phyloP scores from a whole-genome alignment of 371 early-diverging fungal species.

The Syncephalis plumigaleata region DNA sequence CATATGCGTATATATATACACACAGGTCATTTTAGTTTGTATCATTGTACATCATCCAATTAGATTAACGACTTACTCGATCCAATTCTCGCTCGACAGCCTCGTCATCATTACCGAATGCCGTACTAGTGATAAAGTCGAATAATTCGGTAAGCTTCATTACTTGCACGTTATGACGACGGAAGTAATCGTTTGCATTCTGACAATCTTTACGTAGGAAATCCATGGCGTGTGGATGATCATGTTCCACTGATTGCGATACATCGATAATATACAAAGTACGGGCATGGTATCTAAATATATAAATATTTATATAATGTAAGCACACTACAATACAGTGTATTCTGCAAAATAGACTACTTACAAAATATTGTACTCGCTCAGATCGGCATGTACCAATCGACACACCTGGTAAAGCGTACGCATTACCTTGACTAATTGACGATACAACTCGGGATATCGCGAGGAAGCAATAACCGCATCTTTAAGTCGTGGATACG shows the following conservation, averaged over 20 bases:
- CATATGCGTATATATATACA: too few relatives aligned
- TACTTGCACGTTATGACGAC: slow-evolving; percentile 56
- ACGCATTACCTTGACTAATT: slow-evolving; percentile 79
- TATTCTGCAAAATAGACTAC: slow-evolving; percentile 5
- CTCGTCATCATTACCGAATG: slow-evolving; percentile 34
- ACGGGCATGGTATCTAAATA: slow-evolving; percentile 51
- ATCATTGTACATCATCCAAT: too few relatives aligned
- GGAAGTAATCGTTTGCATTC: slow-evolving; percentile 94
- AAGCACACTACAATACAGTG: not conserved
- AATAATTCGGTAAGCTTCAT: slow-evolving; percentile 79
- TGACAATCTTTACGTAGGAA: slow-evolving; percentile 93
- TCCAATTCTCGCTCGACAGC: slow-evolving; percentile 49
- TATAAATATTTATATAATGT: not conserved
- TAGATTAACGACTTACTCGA: slow-evolving; percentile 25
- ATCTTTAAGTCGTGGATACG: slow-evolving; percentile 91
- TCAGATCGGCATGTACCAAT: slow-evolving; percentile 97
- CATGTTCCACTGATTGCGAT: slow-evolving; percentile 97
- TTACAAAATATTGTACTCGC: slow-evolving; percentile 96
- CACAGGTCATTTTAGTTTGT: too few relatives aligned
- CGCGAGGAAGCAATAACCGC: slow-evolving; percentile 54
- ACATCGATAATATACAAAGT: slow-evolving; percentile 94
- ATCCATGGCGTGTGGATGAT: slow-evolving; percentile 96
- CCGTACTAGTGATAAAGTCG: slow-evolving; percentile 65
- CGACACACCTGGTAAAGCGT: slow-evolving; percentile 89
- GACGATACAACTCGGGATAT: slow-evolving; percentile 68